Evolutionary conservation across 2,329 filamentous ascomycete species (phyloP).

Genomic region (Didymella segeticola): DNA sequence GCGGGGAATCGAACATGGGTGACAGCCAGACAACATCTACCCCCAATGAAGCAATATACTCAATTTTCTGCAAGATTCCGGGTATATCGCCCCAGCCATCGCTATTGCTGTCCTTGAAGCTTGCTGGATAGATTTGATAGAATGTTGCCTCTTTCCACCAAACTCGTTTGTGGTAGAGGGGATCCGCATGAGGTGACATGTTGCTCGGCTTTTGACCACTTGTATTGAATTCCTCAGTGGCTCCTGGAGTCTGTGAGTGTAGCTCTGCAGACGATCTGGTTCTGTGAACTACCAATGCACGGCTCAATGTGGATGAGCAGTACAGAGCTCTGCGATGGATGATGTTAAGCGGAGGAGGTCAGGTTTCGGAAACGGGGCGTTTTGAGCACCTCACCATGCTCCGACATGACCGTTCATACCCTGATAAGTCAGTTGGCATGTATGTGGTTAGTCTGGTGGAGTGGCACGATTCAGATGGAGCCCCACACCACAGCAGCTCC

Average conservation of each 20-base stretch:
- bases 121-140: constrained; percentile 54
- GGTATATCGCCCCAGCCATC: constrained; percentile 68
- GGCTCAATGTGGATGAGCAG: not conserved
- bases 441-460: not conserved
- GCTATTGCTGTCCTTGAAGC: constrained; percentile 60
- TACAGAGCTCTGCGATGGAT: not conserved
- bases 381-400: too few species aligned
- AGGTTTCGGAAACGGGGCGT: too few species aligned
- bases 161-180: constrained; percentile 30
- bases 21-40: constrained; percentile 72
- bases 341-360: too few species aligned
- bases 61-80: constrained; percentile 68
- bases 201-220: not conserved
- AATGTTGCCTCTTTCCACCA: constrained; percentile 58
- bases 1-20: constrained; percentile 69
- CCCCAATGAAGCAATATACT: constrained; percentile 63
- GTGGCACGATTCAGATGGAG: not conserved
- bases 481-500: not conserved
- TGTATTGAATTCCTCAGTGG: too few species aligned
- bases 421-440: not conserved
- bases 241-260: too few species aligned
- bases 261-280: too few species aligned
- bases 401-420: not conserved
- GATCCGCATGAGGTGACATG: constrained; percentile 37
- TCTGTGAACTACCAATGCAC: too few species aligned